A percentile compares a stretch with the other conserved stretches of the same genome.
phyloP scores from a whole-genome alignment of 2,329 filamentous ascomycete species.

The Cryphonectria radicalis region DNA sequence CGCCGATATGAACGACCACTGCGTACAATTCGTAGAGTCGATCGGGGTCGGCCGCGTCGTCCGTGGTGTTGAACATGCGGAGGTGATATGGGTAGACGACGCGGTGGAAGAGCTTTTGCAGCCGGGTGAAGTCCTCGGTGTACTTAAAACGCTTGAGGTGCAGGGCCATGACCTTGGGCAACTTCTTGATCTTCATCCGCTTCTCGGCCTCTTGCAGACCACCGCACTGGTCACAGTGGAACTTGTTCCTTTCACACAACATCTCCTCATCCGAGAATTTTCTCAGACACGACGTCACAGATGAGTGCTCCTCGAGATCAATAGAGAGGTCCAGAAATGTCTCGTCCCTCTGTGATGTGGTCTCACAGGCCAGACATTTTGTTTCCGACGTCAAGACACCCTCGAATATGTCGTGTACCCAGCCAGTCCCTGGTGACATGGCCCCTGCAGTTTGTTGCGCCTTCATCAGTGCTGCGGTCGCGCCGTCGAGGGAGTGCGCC shows the following conservation, averaged over 20 bases:
- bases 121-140: constrained; percentile 88
- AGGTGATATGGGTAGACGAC: constrained; percentile 97
- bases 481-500: constrained; percentile 55
- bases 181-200: constrained; percentile 96
- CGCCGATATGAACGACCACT: constrained; percentile 95
- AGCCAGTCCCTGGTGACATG: constrained; percentile 70
- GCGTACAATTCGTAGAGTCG: constrained; percentile 95
- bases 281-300: constrained; percentile 90
- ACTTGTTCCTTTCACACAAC: constrained; percentile 98
- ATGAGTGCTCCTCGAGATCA: constrained; percentile 92
- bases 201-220: constrained; percentile 98
- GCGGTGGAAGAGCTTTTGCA: constrained; percentile 95
- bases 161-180: constrained; percentile 88
- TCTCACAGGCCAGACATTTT: constrained; percentile 94
- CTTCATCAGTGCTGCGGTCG: constrained; percentile 36
- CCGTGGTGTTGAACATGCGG: constrained; percentile 95
- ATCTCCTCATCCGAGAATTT: constrained; percentile 99
- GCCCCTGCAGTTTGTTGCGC: constrained; percentile 44
- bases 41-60: constrained; percentile 92
- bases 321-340: constrained; percentile 96
- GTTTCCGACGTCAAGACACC: constrained; percentile 95
- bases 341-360: constrained; percentile 91
- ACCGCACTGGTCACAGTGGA: constrained; percentile 96
- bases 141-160: constrained; percentile 99
- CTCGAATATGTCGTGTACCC: constrained; percentile 98